These are phyloP conservation scores for Neurospora sp. DNA, from an alignment of 495 filamentous ascomycete species.

Conservation along the genomic window DNA sequence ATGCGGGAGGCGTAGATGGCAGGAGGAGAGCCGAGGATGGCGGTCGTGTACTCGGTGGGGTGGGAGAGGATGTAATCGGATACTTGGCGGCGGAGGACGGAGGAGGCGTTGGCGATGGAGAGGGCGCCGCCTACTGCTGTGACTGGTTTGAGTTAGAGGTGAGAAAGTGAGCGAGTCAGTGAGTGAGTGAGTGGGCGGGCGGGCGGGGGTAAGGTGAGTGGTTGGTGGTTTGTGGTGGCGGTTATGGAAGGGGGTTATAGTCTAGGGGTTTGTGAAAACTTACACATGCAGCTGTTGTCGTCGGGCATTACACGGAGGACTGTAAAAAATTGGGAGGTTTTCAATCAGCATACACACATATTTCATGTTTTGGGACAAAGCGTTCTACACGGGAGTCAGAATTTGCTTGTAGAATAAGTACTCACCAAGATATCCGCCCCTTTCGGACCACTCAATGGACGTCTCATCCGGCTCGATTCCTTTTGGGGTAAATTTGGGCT, in stretches of 20 bases:
- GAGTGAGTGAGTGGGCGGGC: neutral
- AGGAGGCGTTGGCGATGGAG: slow-evolving; percentile 22
- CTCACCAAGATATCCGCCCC: slow-evolving; percentile 21
- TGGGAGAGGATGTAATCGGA: slow-evolving; percentile 70
- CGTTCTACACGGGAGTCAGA: neutral
- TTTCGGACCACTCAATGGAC: slow-evolving; percentile 21
- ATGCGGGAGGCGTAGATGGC: slow-evolving; percentile 82
- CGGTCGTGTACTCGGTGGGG: slow-evolving; percentile 59
- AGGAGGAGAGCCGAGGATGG: slow-evolving; percentile 63
- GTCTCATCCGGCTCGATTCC: slow-evolving; percentile 27
- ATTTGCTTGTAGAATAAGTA: neutral
- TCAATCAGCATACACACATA: too few relatives aligned
- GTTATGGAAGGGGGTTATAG: too few relatives aligned
- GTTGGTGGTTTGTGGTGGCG: neutral
- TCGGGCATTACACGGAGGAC: slow-evolving; percentile 94
- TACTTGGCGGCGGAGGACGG: slow-evolving; percentile 66
- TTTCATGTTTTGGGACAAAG: too few relatives aligned
- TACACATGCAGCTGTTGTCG: slow-evolving; percentile 84
- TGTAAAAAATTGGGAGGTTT: slow-evolving; percentile 2
- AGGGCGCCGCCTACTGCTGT: slow-evolving; percentile 76
- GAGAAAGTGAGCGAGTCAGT: neutral
- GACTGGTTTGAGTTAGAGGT: slow-evolving; percentile 26
- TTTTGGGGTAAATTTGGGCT: slow-evolving; percentile 20
- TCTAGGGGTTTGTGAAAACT: slow-evolving; percentile 1
- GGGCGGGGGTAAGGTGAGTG: neutral